A percentile compares a stretch with the other conserved stretches of the same genome.
These are phyloP conservation scores for Sinapis alba DNA, from an alignment of 441 rosid genomes.

Conservation along the genomic window DNA sequence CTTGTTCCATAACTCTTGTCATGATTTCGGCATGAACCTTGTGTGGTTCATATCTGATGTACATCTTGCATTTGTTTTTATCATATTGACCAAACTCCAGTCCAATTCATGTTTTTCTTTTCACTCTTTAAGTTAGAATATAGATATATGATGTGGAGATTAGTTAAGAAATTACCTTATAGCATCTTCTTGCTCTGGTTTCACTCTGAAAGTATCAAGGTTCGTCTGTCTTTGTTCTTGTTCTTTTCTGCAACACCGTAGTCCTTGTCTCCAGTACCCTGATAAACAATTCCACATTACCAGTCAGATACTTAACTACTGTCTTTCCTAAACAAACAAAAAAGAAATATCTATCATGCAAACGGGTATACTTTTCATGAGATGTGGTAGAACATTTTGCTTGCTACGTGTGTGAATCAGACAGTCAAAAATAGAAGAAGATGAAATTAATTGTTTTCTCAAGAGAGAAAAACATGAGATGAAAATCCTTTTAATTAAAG, in stretches of 20 bases:
- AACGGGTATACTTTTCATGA: constrained; percentile 53
- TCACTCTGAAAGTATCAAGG: too few species aligned
- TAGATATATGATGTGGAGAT: too few species aligned
- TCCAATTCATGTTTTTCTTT: background rate
- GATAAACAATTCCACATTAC: constrained; percentile 24
- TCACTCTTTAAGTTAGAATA: too few species aligned
- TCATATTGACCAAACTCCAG: background rate
- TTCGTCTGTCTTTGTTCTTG: constrained; percentile 32
- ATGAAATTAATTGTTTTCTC: constrained; percentile 20
- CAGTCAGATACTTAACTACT: background rate
- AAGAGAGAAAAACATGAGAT: background rate
- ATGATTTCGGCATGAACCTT: too few species aligned
- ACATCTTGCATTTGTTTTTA: background rate
- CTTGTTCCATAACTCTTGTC: too few species aligned
- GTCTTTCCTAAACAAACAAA: background rate
- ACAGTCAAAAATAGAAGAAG: constrained; percentile 54
- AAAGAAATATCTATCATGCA: constrained; percentile 3
- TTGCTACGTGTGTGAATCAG: constrained; percentile 61
- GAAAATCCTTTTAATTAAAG: too few species aligned
- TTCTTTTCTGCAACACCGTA: constrained; percentile 82
- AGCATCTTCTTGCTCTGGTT: too few species aligned
- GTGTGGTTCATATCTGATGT: too few species aligned
- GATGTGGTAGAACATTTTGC: constrained; percentile 52
- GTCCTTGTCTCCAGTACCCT: constrained; percentile 88
- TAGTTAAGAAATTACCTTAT: too few species aligned